Percentiles rank a stretch among this genome's conserved stretches.
Evolutionary conservation across 2,329 filamentous ascomycete species (phyloP).

Genomic region (Colletotrichum brevisporum): DNA sequence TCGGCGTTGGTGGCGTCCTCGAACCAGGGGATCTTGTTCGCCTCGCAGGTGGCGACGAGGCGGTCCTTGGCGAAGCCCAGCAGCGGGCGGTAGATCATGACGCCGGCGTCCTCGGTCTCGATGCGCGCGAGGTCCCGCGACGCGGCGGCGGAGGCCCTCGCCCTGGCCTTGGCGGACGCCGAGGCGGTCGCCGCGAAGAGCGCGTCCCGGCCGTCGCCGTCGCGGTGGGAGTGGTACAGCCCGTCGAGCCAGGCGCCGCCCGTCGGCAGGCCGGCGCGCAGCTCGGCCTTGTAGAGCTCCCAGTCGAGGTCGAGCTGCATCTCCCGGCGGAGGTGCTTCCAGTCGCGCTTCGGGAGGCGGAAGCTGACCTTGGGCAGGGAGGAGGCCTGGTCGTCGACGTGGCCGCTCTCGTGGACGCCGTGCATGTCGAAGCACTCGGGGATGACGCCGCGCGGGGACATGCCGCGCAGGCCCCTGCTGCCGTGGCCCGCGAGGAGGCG

Average conservation of each 20-base stretch:
- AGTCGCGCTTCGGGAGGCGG: slow-evolving; percentile 48
- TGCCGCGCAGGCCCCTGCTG: slow-evolving; percentile 80
- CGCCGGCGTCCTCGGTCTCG: slow-evolving; percentile 73
- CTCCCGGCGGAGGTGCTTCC: slow-evolving; percentile 40
- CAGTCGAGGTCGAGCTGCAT: slow-evolving; percentile 44
- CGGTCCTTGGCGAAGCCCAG: slow-evolving; percentile 79
- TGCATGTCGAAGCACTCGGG: slow-evolving; percentile 86
- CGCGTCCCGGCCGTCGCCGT: slow-evolving; percentile 41
- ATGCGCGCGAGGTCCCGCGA: slow-evolving; percentile 43
- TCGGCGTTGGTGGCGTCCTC: slow-evolving; percentile 89
- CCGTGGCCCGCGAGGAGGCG: slow-evolving; percentile 78
- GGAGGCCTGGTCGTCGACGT: slow-evolving; percentile 61
- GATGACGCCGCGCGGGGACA: slow-evolving; percentile 75
- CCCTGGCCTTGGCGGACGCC: slow-evolving; percentile 32
- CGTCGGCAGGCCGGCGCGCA: slow-evolving; percentile 25
- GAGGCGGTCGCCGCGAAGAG: slow-evolving; percentile 38
- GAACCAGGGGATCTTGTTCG: slow-evolving; percentile 79
- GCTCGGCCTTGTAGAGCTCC: slow-evolving; percentile 45
- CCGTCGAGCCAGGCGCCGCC: slow-evolving; percentile 40
- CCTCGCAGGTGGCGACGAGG: slow-evolving; percentile 81
- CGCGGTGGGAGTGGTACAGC: slow-evolving; percentile 26
- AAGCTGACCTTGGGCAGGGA: slow-evolving; percentile 55
- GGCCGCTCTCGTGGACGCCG: slow-evolving; percentile 77
- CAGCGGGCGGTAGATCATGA: slow-evolving; percentile 78
- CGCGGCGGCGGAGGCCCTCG: slow-evolving; percentile 11